Conservation (phyloP, 73 alveolate genomes). For the Paramecium primaurelia region DNA sequence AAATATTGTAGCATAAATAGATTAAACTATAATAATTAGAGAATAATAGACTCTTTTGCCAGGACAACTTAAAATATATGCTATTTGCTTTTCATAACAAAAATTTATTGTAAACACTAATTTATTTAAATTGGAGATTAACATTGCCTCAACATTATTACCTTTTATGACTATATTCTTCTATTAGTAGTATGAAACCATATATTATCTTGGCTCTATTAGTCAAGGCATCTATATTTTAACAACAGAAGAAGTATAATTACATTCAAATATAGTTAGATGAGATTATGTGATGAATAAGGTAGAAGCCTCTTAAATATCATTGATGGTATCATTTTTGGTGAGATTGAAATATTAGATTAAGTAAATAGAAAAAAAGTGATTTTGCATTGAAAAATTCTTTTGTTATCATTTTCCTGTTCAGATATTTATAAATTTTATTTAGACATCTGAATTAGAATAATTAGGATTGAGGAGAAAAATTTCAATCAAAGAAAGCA, state of each 20-base stretch:
- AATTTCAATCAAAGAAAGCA: not conserved
- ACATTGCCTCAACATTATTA: not conserved
- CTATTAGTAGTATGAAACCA: slow-evolving; percentile 18
- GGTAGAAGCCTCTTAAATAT: not conserved
- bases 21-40: not conserved
- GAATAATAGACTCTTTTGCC: not conserved
- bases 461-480: not conserved
- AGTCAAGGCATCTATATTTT: not conserved
- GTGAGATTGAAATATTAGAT: slow-evolving; percentile 16
- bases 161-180: not conserved
- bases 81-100: not conserved
- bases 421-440: not conserved
- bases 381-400: not conserved
- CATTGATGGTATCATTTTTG: not conserved
- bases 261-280: not conserved
- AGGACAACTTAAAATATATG: not conserved
- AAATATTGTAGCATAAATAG: no score
- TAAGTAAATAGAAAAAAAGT: not conserved
- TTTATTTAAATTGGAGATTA: slow-evolving; percentile 23
- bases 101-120: not conserved
- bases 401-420: not conserved
- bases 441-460: not conserved
- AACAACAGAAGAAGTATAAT: slow-evolving; percentile 26
- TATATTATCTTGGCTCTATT: not conserved
- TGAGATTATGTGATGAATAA: not conserved